Percentiles rank a stretch among this genome's conserved stretches.
phyloP scores from a whole-genome alignment of 2,329 filamentous ascomycete species.

The Clonostachys chloroleuca region DNA sequence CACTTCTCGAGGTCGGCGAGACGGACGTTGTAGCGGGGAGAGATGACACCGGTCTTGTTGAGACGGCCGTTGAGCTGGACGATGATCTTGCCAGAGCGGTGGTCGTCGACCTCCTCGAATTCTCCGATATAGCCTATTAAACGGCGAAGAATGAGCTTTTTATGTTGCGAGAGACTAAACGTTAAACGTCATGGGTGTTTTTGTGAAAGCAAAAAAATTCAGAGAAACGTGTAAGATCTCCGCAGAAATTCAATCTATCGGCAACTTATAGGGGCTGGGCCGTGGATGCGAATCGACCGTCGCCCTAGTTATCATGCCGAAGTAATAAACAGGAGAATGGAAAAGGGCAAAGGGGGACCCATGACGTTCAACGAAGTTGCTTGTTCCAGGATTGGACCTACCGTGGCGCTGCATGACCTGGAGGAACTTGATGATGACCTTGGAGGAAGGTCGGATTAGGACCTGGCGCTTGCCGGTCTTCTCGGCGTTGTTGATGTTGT shows the following conservation, averaged over 20 bases:
- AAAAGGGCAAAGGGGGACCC: background rate
- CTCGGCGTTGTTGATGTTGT: slow-evolving; percentile 99
- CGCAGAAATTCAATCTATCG: slow-evolving; percentile 78
- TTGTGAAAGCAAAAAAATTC: slow-evolving; percentile 35
- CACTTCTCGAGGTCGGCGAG: slow-evolving; percentile 98
- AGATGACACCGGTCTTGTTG: slow-evolving; percentile 99
- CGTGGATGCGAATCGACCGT: slow-evolving; percentile 75
- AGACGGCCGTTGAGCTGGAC: slow-evolving; percentile 98
- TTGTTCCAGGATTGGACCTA: slow-evolving; percentile 48
- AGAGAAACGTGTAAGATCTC: slow-evolving; percentile 96
- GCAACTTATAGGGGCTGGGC: slow-evolving; percentile 99
- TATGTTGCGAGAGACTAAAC: slow-evolving; percentile 95
- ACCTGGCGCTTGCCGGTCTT: slow-evolving; percentile 99
- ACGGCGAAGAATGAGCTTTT: slow-evolving; percentile 45
- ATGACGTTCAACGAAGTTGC: slow-evolving; percentile 1
- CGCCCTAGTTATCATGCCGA: slow-evolving; percentile 99
- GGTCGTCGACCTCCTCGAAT: slow-evolving; percentile 99
- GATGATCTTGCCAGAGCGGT: slow-evolving; percentile 99
- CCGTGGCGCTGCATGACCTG: slow-evolving; percentile 99
- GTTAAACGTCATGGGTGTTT: slow-evolving; percentile 69
- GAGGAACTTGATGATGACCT: slow-evolving; percentile 99
- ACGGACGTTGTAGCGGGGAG: slow-evolving; percentile 98
- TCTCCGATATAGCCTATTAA: slow-evolving; percentile 91
- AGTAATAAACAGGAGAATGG: slow-evolving; percentile 20
- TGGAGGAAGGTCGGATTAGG: slow-evolving; percentile 94